Evolutionary conservation across 169 alveolate species (phyloP).

Genomic region (Babesia ovata): DNA sequence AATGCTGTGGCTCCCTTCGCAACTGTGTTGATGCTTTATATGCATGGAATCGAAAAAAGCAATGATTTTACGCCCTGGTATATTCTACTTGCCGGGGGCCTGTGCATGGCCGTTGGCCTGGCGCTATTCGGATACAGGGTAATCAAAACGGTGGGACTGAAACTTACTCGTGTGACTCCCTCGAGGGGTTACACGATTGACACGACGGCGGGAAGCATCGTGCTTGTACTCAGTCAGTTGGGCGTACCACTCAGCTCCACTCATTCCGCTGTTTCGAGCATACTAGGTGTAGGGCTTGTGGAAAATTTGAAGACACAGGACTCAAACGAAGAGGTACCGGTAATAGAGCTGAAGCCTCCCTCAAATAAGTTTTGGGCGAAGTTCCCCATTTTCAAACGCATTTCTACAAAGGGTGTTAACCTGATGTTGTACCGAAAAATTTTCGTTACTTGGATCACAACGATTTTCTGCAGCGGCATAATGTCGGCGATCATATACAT

Average conservation of each 20-base stretch:
- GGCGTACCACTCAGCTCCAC: conserved; percentile 88
- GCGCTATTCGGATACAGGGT: conserved; percentile 81
- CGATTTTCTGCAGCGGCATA: conserved; percentile 60
- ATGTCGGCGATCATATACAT: conserved; percentile 26
- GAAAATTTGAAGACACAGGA: conserved; percentile 20
- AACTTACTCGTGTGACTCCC: conserved; percentile 80
- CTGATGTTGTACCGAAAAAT: conserved; percentile 61
- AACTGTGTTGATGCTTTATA: conserved; percentile 60
- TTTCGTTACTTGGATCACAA: conserved; percentile 64
- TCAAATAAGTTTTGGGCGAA: background rate
- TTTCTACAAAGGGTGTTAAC: conserved; percentile 57
- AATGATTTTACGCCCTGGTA: conserved; percentile 79
- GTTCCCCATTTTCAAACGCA: conserved; percentile 9
- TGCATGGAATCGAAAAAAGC: conserved; percentile 44
- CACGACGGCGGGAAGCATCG: conserved; percentile 78
- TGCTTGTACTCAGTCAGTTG: conserved; percentile 76
- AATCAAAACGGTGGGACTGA: conserved; percentile 80
- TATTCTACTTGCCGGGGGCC: conserved; percentile 81
- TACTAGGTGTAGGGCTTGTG: conserved; percentile 83
- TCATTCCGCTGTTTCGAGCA: conserved; percentile 84
- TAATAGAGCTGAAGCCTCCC: conserved; percentile 1
- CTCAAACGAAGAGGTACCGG: background rate
- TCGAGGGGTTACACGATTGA: conserved; percentile 85
- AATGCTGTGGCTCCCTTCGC: conserved; percentile 85
- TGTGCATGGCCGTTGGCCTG: conserved; percentile 82